phyloP scores from a whole-genome alignment of 345 rosid species.

The Euphorbia tirucalli region DNA sequence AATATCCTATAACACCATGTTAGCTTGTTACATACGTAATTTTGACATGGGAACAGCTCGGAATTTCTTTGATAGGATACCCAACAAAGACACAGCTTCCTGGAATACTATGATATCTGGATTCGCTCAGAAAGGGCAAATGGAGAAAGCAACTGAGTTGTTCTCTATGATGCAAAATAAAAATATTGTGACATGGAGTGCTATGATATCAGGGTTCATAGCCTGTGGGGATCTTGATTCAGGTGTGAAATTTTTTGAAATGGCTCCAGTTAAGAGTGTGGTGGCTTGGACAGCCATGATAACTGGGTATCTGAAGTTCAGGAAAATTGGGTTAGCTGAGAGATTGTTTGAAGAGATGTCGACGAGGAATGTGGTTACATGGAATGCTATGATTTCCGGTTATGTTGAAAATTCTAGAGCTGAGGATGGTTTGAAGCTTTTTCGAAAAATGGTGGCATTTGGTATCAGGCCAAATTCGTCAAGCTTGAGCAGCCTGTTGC shows the following conservation, averaged over 20 bases:
- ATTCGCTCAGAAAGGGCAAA: constrained; percentile 38
- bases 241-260: constrained; percentile 41
- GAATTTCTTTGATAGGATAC: constrained; percentile 50
- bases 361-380: constrained; percentile 49
- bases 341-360: constrained; percentile 52
- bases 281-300: constrained; percentile 71
- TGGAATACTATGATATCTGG: constrained; percentile 83
- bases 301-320: constrained; percentile 54
- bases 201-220: constrained; percentile 64
- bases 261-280: constrained; percentile 51
- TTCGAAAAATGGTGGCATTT: constrained; percentile 44
- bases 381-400: constrained; percentile 82
- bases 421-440: constrained; percentile 54
- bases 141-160: constrained; percentile 50
- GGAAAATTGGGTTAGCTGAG: constrained; percentile 50
- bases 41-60: constrained; percentile 39
- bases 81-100: constrained; percentile 52
- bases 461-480: constrained; percentile 50
- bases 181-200: constrained; percentile 69
- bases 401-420: constrained; percentile 48
- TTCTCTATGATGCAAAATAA: constrained; percentile 47
- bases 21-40: constrained; percentile 46
- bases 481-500: constrained; percentile 50
- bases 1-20: constrained; percentile 67
- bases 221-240: constrained; percentile 47